These are phyloP conservation scores for Batkoa obscura DNA, from an alignment of 371 early-diverging fungal species.

Conservation along the genomic window DNA sequence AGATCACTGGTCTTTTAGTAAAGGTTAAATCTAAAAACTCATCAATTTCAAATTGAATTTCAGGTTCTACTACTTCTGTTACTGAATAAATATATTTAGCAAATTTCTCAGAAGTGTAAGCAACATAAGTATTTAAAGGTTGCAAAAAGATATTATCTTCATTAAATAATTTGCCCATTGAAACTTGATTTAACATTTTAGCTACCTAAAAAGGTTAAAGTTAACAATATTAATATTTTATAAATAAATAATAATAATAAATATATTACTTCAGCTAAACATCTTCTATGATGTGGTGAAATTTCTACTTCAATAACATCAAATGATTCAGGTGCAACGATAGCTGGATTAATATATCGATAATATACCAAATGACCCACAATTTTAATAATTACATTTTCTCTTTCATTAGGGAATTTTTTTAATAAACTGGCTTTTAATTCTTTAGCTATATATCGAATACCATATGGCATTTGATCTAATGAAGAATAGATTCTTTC, in stretches of 20 bases:
- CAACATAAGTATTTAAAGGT: conserved; percentile 63
- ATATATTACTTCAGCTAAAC: conserved; percentile 56
- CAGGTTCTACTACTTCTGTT: conserved; percentile 63
- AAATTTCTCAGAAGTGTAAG: conserved; percentile 49
- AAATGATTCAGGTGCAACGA: conserved; percentile 90
- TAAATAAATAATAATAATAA: not conserved
- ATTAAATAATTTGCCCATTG: conserved; percentile 51
- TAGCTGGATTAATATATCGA: conserved; percentile 91
- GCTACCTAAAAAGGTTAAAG: conserved; percentile 28
- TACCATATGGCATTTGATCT: conserved; percentile 84
- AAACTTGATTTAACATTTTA: conserved; percentile 82
- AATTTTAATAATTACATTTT: conserved; percentile 57
- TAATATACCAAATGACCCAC: conserved; percentile 92
- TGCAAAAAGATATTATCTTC: conserved; percentile 51
- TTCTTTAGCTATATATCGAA: conserved; percentile 86
- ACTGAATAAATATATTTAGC: conserved; percentile 52
- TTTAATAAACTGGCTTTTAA: conserved; percentile 48
- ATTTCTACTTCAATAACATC: conserved; percentile 79
- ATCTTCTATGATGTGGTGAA: conserved; percentile 76
- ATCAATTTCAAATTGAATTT: conserved; percentile 77
- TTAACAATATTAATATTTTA: not conserved
- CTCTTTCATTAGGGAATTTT: conserved; percentile 65
- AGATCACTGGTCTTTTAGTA: conserved; percentile 66
- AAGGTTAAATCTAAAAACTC: conserved; percentile 67
- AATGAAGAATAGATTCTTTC: conserved; percentile 54